phyloP scores from a whole-genome alignment of 208 protist species.

The Angomonas deanei region DNA sequence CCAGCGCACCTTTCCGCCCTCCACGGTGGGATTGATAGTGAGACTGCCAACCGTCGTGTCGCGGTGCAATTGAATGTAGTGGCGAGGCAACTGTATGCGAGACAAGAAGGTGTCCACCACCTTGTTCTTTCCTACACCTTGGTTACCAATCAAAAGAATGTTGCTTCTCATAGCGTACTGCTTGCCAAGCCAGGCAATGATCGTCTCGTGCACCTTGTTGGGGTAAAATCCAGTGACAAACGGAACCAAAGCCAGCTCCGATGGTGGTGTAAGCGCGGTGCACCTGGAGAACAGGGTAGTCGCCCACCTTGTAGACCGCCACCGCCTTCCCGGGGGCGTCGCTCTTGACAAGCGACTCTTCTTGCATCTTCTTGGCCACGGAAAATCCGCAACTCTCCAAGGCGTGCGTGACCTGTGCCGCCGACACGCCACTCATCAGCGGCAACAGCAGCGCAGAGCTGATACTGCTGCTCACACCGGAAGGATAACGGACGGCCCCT shows the following conservation, averaged over 20 bases:
- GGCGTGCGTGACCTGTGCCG: slow-evolving; percentile 55
- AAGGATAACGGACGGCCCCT: slow-evolving; percentile 47
- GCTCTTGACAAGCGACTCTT: not conserved
- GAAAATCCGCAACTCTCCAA: slow-evolving; percentile 40
- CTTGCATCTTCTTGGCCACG: not conserved
- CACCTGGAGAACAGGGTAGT: slow-evolving; percentile 32
- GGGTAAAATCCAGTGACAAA: slow-evolving; percentile 85
- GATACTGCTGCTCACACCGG: slow-evolving; percentile 41
- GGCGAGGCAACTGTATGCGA: slow-evolving; percentile 76
- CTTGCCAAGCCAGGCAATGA: slow-evolving; percentile 84
- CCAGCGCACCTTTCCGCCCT: slow-evolving; percentile 84
- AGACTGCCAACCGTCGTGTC: slow-evolving; percentile 90
- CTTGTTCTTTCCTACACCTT: slow-evolving; percentile 96
- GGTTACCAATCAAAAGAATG: slow-evolving; percentile 93
- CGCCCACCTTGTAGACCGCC: slow-evolving; percentile 35
- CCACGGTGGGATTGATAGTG: slow-evolving; percentile 85
- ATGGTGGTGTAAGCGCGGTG: slow-evolving; percentile 42
- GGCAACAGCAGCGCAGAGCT: slow-evolving; percentile 59
- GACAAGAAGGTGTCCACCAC: slow-evolving; percentile 90
- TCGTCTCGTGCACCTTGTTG: slow-evolving; percentile 77
- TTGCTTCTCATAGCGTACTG: slow-evolving; percentile 81
- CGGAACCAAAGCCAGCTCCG: slow-evolving; percentile 82
- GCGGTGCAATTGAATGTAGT: slow-evolving; percentile 96
- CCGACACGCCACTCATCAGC: slow-evolving; percentile 64
- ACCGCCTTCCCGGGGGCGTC: not conserved